A percentile compares a stretch with the other conserved stretches of the same genome.
Conservation (phyloP, 2,329 filamentous ascomycete species). For the Ophiostoma triangulosporum region DNA sequence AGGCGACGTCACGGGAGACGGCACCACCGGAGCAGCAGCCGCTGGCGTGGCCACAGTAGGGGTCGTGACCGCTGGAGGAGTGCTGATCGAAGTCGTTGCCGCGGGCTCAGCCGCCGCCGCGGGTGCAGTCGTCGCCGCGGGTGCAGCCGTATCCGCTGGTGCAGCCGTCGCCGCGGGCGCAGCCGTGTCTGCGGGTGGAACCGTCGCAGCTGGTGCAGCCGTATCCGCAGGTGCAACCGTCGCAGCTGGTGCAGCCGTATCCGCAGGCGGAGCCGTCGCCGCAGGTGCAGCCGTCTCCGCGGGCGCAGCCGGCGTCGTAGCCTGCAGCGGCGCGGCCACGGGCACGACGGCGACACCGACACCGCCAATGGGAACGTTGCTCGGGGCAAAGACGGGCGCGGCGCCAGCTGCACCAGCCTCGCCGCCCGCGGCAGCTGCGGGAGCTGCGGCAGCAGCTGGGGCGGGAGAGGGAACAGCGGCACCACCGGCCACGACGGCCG, state of each 20-base stretch:
- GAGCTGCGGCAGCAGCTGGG: background rate
- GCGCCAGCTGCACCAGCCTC: background rate
- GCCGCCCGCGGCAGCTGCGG: background rate
- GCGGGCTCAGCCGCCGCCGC: too few relatives aligned
- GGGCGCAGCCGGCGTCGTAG: constrained; percentile 2
- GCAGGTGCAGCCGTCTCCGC: constrained; percentile 7
- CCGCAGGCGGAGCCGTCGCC: background rate
- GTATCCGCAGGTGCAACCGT: background rate
- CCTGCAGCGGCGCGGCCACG: constrained; percentile 9
- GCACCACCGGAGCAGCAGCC: background rate
- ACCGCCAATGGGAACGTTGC: constrained; percentile 5
- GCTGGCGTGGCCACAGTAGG: background rate
- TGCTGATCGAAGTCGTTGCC: too few relatives aligned
- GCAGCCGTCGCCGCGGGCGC: background rate
- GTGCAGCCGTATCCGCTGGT: too few relatives aligned
- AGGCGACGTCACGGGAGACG: background rate
- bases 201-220: background rate
- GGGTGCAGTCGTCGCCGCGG: background rate
- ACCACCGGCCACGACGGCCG: background rate
- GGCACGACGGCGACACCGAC: constrained; percentile 14
- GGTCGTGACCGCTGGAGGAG: too few relatives aligned
- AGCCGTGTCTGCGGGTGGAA: background rate
- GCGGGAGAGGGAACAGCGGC: background rate
- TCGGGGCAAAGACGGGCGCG: background rate
- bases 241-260: background rate